Evolutionary conservation across 1,284 basidiomycete species (phyloP).

Genomic region (Rhodotorula sp.): DNA sequence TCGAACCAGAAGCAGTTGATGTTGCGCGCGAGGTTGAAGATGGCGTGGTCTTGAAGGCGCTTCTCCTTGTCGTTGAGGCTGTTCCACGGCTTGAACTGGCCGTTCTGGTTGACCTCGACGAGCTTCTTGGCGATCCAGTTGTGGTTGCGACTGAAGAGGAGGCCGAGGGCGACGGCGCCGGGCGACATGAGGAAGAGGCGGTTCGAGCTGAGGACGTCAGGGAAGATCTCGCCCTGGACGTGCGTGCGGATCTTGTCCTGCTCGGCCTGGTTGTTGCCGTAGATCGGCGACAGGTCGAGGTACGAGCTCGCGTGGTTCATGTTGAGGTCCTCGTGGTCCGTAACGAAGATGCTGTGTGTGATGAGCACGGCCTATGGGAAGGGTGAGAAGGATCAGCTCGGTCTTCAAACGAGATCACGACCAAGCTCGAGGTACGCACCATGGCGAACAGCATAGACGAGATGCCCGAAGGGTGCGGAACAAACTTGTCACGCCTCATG

Average conservation of each 20-base stretch:
- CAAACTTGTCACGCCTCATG: slow-evolving; percentile 62
- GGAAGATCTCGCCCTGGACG: slow-evolving; percentile 61
- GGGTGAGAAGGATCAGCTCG: no score
- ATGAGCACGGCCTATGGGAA: slow-evolving; percentile 60
- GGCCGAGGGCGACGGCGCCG: slow-evolving; percentile 63
- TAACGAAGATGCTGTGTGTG: slow-evolving; percentile 72
- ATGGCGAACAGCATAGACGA: slow-evolving; percentile 49
- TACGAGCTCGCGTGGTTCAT: slow-evolving; percentile 72
- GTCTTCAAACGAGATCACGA: slow-evolving; percentile 55
- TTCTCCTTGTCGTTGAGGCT: slow-evolving; percentile 50
- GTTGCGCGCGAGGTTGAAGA: slow-evolving; percentile 70
- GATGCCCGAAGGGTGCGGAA: slow-evolving; percentile 71
- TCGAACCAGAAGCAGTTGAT: slow-evolving; percentile 56
- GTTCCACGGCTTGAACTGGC: slow-evolving; percentile 51
- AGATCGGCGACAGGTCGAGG: slow-evolving; percentile 72
- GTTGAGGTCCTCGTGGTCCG: slow-evolving; percentile 52
- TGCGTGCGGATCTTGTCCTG: slow-evolving; percentile 59
- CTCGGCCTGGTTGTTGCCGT: slow-evolving; percentile 61
- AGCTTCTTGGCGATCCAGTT: slow-evolving; percentile 74
- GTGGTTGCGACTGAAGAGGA: slow-evolving; percentile 67
- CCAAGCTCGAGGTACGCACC: slow-evolving; percentile 47
- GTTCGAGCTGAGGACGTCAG: slow-evolving; percentile 68
- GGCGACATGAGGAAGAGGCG: slow-evolving; percentile 74
- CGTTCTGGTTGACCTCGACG: slow-evolving; percentile 65
- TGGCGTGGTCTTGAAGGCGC: slow-evolving; percentile 58